Base-by-base conservation (phyloP, 805 yeast genomes). In the Wickerhamiella sergipiensis region DNA sequence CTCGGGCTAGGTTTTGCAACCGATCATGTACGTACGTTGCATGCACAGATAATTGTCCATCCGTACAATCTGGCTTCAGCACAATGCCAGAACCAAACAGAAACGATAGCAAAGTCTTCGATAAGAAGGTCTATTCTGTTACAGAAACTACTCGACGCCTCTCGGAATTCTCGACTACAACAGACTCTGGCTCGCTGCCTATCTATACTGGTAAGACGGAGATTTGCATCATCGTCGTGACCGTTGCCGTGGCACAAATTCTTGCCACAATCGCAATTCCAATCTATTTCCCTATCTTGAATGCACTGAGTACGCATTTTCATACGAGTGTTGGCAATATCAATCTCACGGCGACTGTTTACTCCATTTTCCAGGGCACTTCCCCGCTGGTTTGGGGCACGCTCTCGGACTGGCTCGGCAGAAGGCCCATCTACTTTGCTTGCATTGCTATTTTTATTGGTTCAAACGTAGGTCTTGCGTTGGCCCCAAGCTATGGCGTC, bases 271-370 rank as follows among this genome's bases (percentile, higher is more conserved):
- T 84, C 2, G 78, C 89, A 0, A 76, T 82, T 56, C 84, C 94
- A 0, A 84, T 86, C 10, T 87, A 84, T 61, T 81, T 84, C 65
- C 95, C 95, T 0, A 87, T 87, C 0, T 66, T 87, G 18, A 77
- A 80, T 0, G 69, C 73, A 6, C 67, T 88, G 8, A 77, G 79
- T 47, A 54, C 63, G 0, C 64, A 77, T 26, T 84, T 87, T 57
- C 46, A 72, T 44, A 75, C 81, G 4, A 59, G 79, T 2, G 77
- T 77, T 46, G 81, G 78, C 49, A 66, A 71, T 49, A 78, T 80
- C 49, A 84, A 86, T 60, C 59, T 83, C 17, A 78, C 92, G 0
- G 82, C 87, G 31, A 88, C 86, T 1, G 80, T 85, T 0, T 87
- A 86, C 58, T 73, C 84, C 49, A 63, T 84, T 10, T 74, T 83